These are phyloP conservation scores for Candida nonsorbophila DNA, from an alignment of 805 yeast genomes.

Conservation along the genomic window DNA sequence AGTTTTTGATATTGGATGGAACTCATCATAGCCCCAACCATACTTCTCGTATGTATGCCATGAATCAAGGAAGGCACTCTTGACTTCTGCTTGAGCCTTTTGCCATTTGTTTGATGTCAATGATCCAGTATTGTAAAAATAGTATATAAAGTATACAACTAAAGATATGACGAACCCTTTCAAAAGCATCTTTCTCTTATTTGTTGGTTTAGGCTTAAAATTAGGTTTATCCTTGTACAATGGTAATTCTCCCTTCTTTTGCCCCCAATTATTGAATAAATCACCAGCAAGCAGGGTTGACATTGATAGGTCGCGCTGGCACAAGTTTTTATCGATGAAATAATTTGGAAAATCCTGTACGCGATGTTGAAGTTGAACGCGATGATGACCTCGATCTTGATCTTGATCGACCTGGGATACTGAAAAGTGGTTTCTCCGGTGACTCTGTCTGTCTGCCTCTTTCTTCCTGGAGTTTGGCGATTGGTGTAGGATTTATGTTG, in stretches of 20 bases:
- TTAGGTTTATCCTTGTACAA: constrained; percentile 31
- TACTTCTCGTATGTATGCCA: constrained; percentile 72
- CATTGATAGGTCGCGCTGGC: constrained; percentile 1
- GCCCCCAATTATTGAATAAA: constrained; percentile 3
- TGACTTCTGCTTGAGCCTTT: constrained; percentile 51
- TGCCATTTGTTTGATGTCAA: constrained; percentile 33
- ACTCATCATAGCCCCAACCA: constrained; percentile 85
- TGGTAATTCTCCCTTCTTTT: constrained; percentile 16
- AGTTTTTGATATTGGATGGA: constrained; percentile 56
- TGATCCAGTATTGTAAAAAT: constrained; percentile 5
- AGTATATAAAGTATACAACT: constrained; percentile 37
- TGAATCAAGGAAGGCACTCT: constrained; percentile 61
- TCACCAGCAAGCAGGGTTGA: background rate
- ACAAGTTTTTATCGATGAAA: constrained; percentile 8
- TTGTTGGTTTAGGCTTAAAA: constrained; percentile 4
- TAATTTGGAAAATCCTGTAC: constrained; percentile 10
- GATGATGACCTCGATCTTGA: constrained; percentile 16
- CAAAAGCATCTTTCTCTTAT: constrained; percentile 29
- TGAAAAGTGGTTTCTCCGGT: too few relatives aligned
- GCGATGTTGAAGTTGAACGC: constrained; percentile 12
- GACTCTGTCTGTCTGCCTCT: constrained; percentile 5
- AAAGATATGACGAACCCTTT: constrained; percentile 38
- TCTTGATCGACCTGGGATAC: constrained; percentile 8
- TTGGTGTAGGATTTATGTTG: too few relatives aligned
- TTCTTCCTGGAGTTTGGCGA: too few relatives aligned